Evolutionary conservation across 768 basidiomycete genomes (phyloP).

Genomic region (Lactarius akahatsu): DNA sequence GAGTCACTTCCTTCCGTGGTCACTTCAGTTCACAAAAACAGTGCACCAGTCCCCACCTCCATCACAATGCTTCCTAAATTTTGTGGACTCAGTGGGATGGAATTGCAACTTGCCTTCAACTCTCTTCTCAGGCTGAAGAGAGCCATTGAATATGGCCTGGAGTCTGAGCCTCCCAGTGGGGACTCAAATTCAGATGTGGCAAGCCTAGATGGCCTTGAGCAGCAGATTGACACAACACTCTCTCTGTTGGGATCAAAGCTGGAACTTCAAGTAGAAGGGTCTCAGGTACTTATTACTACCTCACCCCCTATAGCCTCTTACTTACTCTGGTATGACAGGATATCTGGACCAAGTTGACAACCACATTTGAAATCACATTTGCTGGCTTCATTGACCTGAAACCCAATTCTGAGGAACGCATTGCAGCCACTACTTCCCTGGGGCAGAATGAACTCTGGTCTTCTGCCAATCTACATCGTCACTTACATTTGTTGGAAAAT

Average conservation of each 20-base stretch:
- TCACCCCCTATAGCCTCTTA: neutral
- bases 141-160: neutral
- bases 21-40: too few species aligned
- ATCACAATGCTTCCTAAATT: constrained; percentile 3
- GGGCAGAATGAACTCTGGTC: constrained; percentile 9
- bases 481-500: constrained; percentile 5
- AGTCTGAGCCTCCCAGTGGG: neutral
- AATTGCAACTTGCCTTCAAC: neutral
- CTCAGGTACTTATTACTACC: constrained; percentile 1
- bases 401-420: neutral
- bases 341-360: neutral
- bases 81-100: neutral
- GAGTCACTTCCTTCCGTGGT: too few species aligned
- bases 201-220: neutral
- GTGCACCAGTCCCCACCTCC: too few species aligned
- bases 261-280: neutral
- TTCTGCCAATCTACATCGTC: neutral
- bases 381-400: constrained; percentile 3
- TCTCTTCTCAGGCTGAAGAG: constrained; percentile 5
- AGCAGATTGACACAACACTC: constrained; percentile 1
- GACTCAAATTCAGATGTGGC: neutral
- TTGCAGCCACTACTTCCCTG: neutral
- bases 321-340: neutral
- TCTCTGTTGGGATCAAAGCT: constrained; percentile 5
- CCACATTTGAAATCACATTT: neutral